Evolutionary conservation across 495 filamentous ascomycete genomes (phyloP), one percentile per base, ranked within the genome.

Genomic region (Lasiosphaeria ovina): DNA sequence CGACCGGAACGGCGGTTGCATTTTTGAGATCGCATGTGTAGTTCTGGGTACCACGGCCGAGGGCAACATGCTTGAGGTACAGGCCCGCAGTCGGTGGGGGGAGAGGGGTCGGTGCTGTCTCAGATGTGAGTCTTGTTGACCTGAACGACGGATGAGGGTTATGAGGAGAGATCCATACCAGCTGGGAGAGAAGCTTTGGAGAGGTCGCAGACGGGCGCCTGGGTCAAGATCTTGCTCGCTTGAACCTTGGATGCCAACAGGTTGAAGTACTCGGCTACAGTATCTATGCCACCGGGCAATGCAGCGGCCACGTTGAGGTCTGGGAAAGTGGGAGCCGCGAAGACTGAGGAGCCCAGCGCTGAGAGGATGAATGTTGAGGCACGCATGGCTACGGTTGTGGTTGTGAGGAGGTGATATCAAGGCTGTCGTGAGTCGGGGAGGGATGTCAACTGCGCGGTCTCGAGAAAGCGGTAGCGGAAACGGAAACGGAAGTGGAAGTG

Each of bases 31-130:
- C 78, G 79, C 93, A 97, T 59, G 91, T 92, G 74, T 97, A 98
- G 81, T 97, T 97, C 78, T 97, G 84, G 10, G 87, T 93, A 42
- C 93, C 93, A 38, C 90, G 87, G 66, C 93, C 93, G 53, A 98
- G 78, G 66, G 86, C 91, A 35, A 97, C 87, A 69, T 94, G 90
- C 69, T 81, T 83, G 35, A 91, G 77, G 1, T 56, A 74, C 12
- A 90, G 74, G 54, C 85, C 88, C 8, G 78, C 61, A 16, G 79
- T 74, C 12, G 85, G 83, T 44, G 80, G 57, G 7, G 87, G 84
- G 6, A 94, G 79, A 47, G 78, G 73, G 35, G 66, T 63, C 48
- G 77, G 68, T 24, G 66, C 76, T 80, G 58, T 24, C 34, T 50
- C 16, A n/a, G 3, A 47, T 58, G 63, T 75, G 67, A 71, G 67